Conservation (phyloP, 306 rosid genomes). For the Hippophae rhamnoides region DNA sequence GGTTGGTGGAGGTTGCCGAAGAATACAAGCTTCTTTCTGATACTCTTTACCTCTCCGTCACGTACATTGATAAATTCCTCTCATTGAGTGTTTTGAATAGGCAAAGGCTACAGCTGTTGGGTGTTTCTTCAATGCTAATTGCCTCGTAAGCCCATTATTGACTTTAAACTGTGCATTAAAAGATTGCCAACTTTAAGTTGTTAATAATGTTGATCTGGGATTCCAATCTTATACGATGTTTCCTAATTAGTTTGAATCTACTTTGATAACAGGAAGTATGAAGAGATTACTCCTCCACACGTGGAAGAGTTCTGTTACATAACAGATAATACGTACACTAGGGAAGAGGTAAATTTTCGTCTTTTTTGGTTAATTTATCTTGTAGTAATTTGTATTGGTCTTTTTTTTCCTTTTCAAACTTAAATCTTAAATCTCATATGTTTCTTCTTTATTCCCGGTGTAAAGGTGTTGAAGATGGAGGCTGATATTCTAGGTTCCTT, state of each 20-base stretch:
- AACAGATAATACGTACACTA: constrained; percentile 64
- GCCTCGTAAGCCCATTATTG: constrained; percentile 56
- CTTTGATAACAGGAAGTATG: constrained; percentile 50
- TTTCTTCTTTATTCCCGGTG: neutral
- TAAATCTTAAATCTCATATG: neutral
- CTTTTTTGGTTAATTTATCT: neutral
- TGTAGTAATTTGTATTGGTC: neutral
- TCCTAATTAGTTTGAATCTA: neutral
- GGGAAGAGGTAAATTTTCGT: constrained; percentile 46
- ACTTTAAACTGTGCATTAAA: too few relatives aligned
- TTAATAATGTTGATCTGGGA: neutral
- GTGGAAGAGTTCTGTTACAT: constrained; percentile 72
- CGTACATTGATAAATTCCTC: constrained; percentile 56
- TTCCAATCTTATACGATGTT: neutral
- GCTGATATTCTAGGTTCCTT: constrained; percentile 61
- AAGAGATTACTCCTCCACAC: constrained; percentile 73
- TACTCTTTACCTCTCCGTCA: constrained; percentile 53
- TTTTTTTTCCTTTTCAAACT: neutral
- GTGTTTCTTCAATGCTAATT: constrained; percentile 66
- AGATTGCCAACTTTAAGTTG: too few relatives aligned
- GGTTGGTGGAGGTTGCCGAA: constrained; percentile 89
- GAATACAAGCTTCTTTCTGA: constrained; percentile 73
- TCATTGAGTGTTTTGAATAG: constrained; percentile 32
- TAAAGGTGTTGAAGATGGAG: constrained; percentile 72
- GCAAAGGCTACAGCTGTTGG: constrained; percentile 64